phyloP scores from a whole-genome alignment of 192 early-diverging fungal genomes.

The Geranomyces variabilis region DNA sequence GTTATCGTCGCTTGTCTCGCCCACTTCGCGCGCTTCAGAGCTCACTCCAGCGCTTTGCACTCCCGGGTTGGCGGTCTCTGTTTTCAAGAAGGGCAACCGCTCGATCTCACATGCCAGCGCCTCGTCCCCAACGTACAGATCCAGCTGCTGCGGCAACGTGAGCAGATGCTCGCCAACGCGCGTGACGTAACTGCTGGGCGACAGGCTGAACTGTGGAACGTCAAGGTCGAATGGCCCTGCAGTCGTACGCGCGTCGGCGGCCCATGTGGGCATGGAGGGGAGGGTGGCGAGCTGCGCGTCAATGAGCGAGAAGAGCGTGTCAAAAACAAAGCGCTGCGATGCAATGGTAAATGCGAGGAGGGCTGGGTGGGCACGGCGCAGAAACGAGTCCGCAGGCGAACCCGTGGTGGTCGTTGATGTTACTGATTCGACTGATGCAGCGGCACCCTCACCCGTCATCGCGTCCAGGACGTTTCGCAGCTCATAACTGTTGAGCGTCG shows the following conservation, averaged over 20 bases:
- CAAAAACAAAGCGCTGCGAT: constrained; percentile 62
- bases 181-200: constrained; percentile 70
- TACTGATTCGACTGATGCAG: not conserved
- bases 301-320: constrained; percentile 58
- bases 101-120: constrained; percentile 51
- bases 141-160: constrained; percentile 70
- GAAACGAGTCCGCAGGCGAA: not conserved
- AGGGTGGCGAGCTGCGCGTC: constrained; percentile 50
- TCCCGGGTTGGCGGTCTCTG: constrained; percentile 1
- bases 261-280: constrained; percentile 50
- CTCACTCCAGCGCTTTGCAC: constrained; percentile 19
- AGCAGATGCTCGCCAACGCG: constrained; percentile 69
- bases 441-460: not conserved
- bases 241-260: constrained; percentile 24
- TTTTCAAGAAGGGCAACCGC: constrained; percentile 45
- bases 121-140: constrained; percentile 60
- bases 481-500: constrained; percentile 59
- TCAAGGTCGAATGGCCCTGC: constrained; percentile 34
- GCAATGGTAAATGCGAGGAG: constrained; percentile 36
- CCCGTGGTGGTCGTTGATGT: not conserved
- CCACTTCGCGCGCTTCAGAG: not conserved
- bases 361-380: not conserved
- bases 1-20: constrained; percentile 19
- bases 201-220: constrained; percentile 66
- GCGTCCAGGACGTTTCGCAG: constrained; percentile 36